Base-by-base conservation (phyloP, 257 asterid genomes). In the Coffea eugenioides region DNA sequence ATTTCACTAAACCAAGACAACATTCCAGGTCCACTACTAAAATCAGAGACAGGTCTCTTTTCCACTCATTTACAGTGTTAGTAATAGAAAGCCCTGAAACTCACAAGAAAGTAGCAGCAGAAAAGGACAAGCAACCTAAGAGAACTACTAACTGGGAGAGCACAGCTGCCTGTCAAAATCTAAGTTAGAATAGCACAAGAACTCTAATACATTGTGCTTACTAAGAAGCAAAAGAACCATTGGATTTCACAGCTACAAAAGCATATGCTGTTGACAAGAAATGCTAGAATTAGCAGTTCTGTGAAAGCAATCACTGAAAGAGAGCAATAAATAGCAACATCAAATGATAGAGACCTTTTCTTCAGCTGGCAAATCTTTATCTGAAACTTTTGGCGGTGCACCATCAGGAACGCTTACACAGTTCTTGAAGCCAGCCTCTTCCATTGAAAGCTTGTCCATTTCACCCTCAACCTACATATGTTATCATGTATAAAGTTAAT, bases 381-480 rank as follows among this genome's bases (percentile, higher is more conserved):
- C 51, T n/a, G 98, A 93, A 82, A 88, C 92, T 82, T 88, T 86
- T 52, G 97, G 79, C 79, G 99, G 99, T 34, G 99, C 98, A 69
- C 99, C 98, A 87, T 93, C 95, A 70, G 98, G 99, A 82, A 95
- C 98, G 68, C 99, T 95, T 81, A 92, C 99, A 77, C 98, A 95
- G 70, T 92, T 93, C 83, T 85, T 86, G 84, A 93, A 93, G 78
- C 99, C 99, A 76, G 98, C 98, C 84, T 95, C 99, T 90, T 93
- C 99, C 97, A 95, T 88, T 54, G 99, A 93, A 88, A 95, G 99
- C 89, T 95, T 95, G 87, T 95, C 98, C 90, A 95, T 93, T 89
- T 95, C 99, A 84, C 98, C 99, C 87, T 95, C 99, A 87, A 95
- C 99, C 99, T 95, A 71, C 72, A 71, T 79, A 69, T 71, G 76